Percentiles rank a stretch among this genome's conserved stretches.
These are phyloP conservation scores for Phoenix dactylifera DNA, from an alignment of 176 grass and related monocot species.

Conservation along the genomic window DNA sequence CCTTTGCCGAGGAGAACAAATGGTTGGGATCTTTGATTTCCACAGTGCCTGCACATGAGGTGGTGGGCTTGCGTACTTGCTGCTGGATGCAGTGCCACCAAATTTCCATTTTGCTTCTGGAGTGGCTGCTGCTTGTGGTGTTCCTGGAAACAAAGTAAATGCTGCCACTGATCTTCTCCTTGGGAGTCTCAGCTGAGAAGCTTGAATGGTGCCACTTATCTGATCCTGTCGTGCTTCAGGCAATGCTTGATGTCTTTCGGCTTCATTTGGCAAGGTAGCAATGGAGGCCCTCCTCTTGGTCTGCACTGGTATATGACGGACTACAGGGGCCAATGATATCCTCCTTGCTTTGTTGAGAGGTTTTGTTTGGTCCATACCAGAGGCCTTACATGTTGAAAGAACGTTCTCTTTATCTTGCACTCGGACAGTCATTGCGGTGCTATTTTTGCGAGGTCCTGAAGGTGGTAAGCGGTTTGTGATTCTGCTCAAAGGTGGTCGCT, in stretches of 20 bases:
- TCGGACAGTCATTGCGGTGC: constrained; percentile 9
- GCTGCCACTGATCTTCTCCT: constrained; percentile 33
- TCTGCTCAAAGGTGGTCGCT: constrained; percentile 44
- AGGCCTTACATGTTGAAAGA: constrained; percentile 20
- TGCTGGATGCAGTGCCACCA: constrained; percentile 25
- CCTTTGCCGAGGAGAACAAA: constrained; percentile 12
- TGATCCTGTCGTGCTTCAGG: constrained; percentile 22
- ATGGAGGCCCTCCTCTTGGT: constrained; percentile 65
- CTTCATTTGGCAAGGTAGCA: constrained; percentile 31
- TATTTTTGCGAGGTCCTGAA: constrained; percentile 31
- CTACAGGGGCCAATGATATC: constrained; percentile 38
- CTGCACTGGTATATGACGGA: constrained; percentile 49
- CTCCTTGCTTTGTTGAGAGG: constrained; percentile 46
- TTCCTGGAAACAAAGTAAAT: constrained; percentile 36
- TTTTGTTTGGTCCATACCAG: constrained; percentile 19
- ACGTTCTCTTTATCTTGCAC: constrained; percentile 69
- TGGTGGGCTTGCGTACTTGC: constrained; percentile 79
- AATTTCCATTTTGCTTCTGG: constrained; percentile 39
- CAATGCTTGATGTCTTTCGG: constrained; percentile 24
- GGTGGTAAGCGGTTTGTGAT: constrained; percentile 39
- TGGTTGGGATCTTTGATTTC: constrained; percentile 36
- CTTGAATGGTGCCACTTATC: constrained; percentile 15
- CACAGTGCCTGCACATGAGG: constrained; percentile 20
- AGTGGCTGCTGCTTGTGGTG: constrained; percentile 26
- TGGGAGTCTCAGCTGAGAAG: constrained; percentile 29